A percentile compares a stretch with the other conserved stretches of the same genome.
These are phyloP conservation scores for Prunus campanulata DNA, from an alignment of 306 rosid species.

Conservation along the genomic window DNA sequence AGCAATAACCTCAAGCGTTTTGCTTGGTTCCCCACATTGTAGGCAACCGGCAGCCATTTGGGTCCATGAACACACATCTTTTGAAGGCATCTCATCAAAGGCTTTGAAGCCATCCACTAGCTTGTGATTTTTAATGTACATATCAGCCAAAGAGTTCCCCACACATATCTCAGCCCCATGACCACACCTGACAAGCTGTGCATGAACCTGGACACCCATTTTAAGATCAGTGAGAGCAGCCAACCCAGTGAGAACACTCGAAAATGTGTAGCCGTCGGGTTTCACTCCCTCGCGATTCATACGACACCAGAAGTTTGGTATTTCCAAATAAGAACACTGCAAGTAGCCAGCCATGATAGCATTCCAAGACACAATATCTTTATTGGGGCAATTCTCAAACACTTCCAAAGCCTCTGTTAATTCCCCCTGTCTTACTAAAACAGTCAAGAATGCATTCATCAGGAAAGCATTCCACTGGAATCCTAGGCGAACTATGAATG, in stretches of 20 bases:
- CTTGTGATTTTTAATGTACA: slow-evolving; percentile 58
- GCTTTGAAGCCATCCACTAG: slow-evolving; percentile 58
- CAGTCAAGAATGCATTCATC: slow-evolving; percentile 49
- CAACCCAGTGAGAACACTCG: slow-evolving; percentile 59
- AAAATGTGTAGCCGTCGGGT: slow-evolving; percentile 61
- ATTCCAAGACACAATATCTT: slow-evolving; percentile 72
- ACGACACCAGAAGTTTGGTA: slow-evolving; percentile 53
- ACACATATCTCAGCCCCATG: slow-evolving; percentile 59
- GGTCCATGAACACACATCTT: slow-evolving; percentile 76
- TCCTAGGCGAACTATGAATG: slow-evolving; percentile 55
- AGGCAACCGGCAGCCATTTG: slow-evolving; percentile 71
- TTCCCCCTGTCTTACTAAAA: slow-evolving; percentile 55
- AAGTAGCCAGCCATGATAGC: slow-evolving; percentile 64
- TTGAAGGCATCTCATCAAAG: slow-evolving; percentile 57
- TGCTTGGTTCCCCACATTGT: slow-evolving; percentile 55
- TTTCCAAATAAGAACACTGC: slow-evolving; percentile 38
- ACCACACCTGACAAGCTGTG: slow-evolving; percentile 56
- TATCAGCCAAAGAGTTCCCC: slow-evolving; percentile 61
- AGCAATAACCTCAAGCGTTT: slow-evolving; percentile 46
- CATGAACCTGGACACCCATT: slow-evolving; percentile 67
- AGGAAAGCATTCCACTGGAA: slow-evolving; percentile 53
- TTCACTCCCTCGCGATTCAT: slow-evolving; percentile 42
- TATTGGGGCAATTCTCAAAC: slow-evolving; percentile 39
- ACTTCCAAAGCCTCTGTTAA: slow-evolving; percentile 46
- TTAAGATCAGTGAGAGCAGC: slow-evolving; percentile 49